Evolutionary conservation across 2,329 filamentous ascomycete species (phyloP), one percentile per base, ranked within the genome.

Genomic region (Ophiocordyceps unilateralis): DNA sequence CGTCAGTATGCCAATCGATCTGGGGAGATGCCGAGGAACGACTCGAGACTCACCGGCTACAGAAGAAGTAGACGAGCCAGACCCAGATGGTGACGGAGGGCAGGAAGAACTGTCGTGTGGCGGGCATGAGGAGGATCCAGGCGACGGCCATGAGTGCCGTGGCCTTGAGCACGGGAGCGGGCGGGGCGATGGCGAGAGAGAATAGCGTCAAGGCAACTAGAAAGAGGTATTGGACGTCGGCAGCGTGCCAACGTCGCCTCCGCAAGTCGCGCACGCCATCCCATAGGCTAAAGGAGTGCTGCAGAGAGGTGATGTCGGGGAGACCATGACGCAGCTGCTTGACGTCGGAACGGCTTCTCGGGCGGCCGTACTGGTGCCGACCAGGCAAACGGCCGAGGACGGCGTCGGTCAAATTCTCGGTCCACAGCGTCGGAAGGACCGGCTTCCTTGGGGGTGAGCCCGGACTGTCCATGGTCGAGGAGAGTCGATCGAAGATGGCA

Each of bases 11-110:
- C 14, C 26, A 28, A 12, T 12, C 26, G 26, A 28, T 26, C 28
- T 4, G 28, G 28, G 4, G 8, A 26, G 23, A 26, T 26, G 23
- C 23, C 6, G 11, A 5, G 23, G 11, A 6, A 26, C 11, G 23
- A 26, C 5, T 11, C 8, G 14, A 32, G 28, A 75, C 85, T 68
- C 77, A 93, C 86, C 89, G 82, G 69, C 83, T 91, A 49, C 81
- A 80, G 61, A 91, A 94, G 66, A 94, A 95, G 59, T 93, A 85
- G 41, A 95, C 67, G 36, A 95, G 69, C 76, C 88, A 96, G 21
- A 78, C 80, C 60, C 84, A 81, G 49, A 93, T 85, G 7, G 85
- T 81, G 46, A 91, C 69, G 43, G 87, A 87, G 10, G 89, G 88
- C 37, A 94, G 69, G 58, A 94, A 86, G 61, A 95, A 93, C 60